Base-by-base conservation (phyloP, 495 filamentous ascomycete genomes). In the Aspergillus diversus region DNA sequence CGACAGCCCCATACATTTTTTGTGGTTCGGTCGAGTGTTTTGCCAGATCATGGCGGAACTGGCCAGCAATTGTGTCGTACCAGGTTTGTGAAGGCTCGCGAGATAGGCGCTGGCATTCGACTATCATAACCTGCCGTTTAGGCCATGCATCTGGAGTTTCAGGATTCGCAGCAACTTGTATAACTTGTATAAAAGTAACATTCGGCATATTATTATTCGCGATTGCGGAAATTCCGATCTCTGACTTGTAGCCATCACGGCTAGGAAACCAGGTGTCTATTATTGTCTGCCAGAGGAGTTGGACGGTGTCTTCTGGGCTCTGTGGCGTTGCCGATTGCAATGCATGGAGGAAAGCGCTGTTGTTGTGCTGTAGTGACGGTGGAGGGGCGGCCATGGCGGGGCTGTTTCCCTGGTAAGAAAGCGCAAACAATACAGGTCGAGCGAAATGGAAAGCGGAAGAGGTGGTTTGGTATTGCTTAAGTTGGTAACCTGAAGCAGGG, bases 111-210 rank as follows among this genome's bases (percentile, higher is more conserved):
- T 49, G 49, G 57, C 42, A 59, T 11, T 59, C 43, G 16, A 59
- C 31, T n/a, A 59, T 21, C 9, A 59, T 49, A 43, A 59, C 50
- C 17, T 59, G 42, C 21, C 57, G 43, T 50, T 59, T 43, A 33
- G 21, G 11, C 46, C 43, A 42, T 51, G 16, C 33, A 21, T 4
- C 33, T 5, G n/a, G 57, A 34, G 16, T 31, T 5, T 49, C 5
- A 5, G 34, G 57, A 43, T 21, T 51, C 49, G 6, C 33, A 46
- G 12, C 31, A 8, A 59, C 16, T 49, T 43, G 43, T 12, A 1
- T 51, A n/a, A 59, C 57, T 51, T 51, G 57, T 43, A 59, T 59
- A 31, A 59, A 37, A n/a, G 42, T 49, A 42, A 46, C 42, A 58
- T 33, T 31, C 1, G 42, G 21, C 56, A 33, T 58, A 27, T 47